Evolutionary conservation across 2,329 filamentous ascomycete species (phyloP), one percentile per base, ranked within the genome.

Genomic region (Neofusicoccum parvum): DNA sequence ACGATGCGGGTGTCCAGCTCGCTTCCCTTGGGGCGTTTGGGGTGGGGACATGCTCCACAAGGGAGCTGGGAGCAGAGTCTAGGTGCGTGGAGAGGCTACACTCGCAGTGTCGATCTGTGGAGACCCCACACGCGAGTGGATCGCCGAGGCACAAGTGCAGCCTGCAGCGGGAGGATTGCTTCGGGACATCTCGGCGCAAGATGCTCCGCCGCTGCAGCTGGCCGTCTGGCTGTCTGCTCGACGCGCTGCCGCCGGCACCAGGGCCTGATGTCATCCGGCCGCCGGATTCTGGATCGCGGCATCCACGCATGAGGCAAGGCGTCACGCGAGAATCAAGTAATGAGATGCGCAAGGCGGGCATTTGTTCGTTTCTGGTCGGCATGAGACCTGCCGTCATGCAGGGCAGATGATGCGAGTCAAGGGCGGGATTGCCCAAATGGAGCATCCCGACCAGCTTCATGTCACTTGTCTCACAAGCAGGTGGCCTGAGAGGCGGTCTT

Each of bases 61-160:
- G 56, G 56, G 56, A 37, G 43, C 37, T 32, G 27, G 32, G 27
- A 36, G 43, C 56, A 60, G 34, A 59, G 41, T 45, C 43, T 48
- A 34, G 43, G 17, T 48, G 39, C 17, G 56, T 39, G 56, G 56
- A 60, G 56, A 49, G 56, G n/a, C 15, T 10, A 32, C 41, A 20
- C 32, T 45, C 27, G 43, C 56, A 37, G n/a, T 60, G 56, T 27
- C 56, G 56, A 60, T 60, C 56, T 60, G 56, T 60, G 56, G 56
- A 60, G 56, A 60, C 56, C 56, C 56, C 56, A 60, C 56, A 60
- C 15, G 15, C 27, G 32, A 36, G 43, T 48, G 56, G 56, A 60
- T 48, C 56, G 56, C 56, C 43, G 54, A 59, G 54, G 54, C 54
- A 59, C 15, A 46, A 59, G 56, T 23, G 43, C 56, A 20, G 43